Evolutionary conservation across 2,329 filamentous ascomycete species (phyloP).

Genomic region (Zasmidium citrigriseum): DNA sequence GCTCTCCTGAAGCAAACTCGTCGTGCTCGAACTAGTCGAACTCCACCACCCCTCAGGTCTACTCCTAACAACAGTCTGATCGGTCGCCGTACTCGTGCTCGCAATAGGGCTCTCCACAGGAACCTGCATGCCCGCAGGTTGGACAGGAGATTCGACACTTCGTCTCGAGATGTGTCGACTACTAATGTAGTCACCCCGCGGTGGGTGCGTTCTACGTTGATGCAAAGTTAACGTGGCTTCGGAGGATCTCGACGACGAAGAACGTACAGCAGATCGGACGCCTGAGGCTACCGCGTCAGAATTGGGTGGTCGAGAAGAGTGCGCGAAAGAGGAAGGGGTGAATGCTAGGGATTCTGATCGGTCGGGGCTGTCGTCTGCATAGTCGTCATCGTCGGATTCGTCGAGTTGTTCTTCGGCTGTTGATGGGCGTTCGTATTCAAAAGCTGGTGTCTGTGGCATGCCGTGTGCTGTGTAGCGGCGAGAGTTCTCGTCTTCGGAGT

Average conservation of each 20-base stretch:
- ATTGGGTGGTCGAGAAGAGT: constrained; percentile 16
- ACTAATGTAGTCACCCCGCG: constrained; percentile 1
- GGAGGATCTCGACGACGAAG: constrained; percentile 13
- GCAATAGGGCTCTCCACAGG: background rate
- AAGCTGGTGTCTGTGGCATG: constrained; percentile 18
- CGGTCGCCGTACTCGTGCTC: constrained; percentile 14
- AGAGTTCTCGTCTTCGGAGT: constrained; percentile 30
- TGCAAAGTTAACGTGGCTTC: constrained; percentile 23
- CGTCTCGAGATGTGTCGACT: constrained; percentile 3
- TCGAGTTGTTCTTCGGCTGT: constrained; percentile 30
- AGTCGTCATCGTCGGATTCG: constrained; percentile 30
- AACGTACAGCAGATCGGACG: constrained; percentile 14
- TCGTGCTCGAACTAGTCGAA: constrained; percentile 19
- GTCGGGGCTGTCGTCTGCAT: constrained; percentile 18
- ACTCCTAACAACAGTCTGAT: constrained; percentile 20
- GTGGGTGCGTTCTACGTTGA: constrained; percentile 18
- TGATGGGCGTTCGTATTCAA: constrained; percentile 23
- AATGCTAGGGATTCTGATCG: constrained; percentile 9
- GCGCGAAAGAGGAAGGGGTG: constrained; percentile 17
- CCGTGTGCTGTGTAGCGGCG: constrained; percentile 10
- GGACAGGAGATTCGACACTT: background rate
- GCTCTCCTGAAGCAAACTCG: constrained; percentile 13
- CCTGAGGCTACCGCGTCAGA: constrained; percentile 6
- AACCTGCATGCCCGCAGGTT: background rate
- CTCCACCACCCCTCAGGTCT: constrained; percentile 27